phyloP scores from a whole-genome alignment of 345 rosid species.

The Sonneratia caseolaris region DNA sequence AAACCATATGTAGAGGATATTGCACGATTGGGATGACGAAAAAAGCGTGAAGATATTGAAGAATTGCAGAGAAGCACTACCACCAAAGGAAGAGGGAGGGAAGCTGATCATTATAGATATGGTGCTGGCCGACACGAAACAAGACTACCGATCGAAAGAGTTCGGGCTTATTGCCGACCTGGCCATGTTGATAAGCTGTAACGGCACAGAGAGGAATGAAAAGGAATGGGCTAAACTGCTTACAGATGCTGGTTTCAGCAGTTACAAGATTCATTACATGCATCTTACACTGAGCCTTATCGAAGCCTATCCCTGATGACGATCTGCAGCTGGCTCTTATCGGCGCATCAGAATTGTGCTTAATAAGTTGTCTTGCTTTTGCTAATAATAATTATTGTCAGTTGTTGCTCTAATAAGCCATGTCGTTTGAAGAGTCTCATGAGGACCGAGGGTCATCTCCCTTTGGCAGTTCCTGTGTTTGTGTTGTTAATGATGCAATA shows the following conservation, averaged over 20 bases:
- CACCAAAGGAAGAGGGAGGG: neutral
- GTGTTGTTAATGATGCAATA: too few relatives aligned
- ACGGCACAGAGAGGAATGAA: slow-evolving; percentile 19
- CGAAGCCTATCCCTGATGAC: slow-evolving; percentile 15
- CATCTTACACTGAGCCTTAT: slow-evolving; percentile 18
- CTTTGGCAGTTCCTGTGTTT: too few relatives aligned
- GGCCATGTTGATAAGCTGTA: neutral
- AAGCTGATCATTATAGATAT: slow-evolving; percentile 12
- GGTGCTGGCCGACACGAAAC: neutral
- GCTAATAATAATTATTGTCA: too few relatives aligned
- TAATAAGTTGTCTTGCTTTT: too few relatives aligned
- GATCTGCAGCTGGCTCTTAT: too few relatives aligned
- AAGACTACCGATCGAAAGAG: neutral
- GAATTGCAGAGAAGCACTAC: slow-evolving; percentile 8
- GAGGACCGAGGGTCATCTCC: too few relatives aligned
- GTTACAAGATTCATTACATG: slow-evolving; percentile 17
- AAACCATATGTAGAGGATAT: neutral
- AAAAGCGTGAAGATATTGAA: slow-evolving; percentile 10
- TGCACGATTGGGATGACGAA: slow-evolving; percentile 11
- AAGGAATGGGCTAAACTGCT: slow-evolving; percentile 28
- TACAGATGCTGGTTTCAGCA: slow-evolving; percentile 17
- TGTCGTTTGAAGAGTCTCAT: too few relatives aligned
- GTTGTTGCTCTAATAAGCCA: too few relatives aligned
- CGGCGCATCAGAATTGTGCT: too few relatives aligned
- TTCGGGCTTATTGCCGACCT: slow-evolving; percentile 18